phyloP scores from a whole-genome alignment of 2,329 filamentous ascomycete genomes.

The Xylaria sp. region DNA sequence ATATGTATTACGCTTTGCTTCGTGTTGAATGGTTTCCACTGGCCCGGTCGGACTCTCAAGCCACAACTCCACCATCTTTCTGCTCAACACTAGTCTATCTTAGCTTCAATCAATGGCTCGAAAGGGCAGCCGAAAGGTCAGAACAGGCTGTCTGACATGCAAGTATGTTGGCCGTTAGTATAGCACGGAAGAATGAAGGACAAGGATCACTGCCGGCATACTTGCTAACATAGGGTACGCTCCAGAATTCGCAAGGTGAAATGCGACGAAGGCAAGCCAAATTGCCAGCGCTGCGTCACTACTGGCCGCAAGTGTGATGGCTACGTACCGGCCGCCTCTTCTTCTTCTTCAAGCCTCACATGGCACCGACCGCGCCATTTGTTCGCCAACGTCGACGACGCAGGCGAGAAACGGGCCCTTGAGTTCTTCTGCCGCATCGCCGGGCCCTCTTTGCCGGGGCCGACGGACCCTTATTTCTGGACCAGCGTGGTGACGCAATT shows the following conservation, averaged over 20 bases:
- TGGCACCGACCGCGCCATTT: slow-evolving; percentile 42
- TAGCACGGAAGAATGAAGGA: neutral
- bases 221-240: neutral
- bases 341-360: slow-evolving; percentile 26
- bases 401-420: slow-evolving; percentile 38
- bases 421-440: slow-evolving; percentile 44
- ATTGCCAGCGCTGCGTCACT: slow-evolving; percentile 31
- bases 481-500: slow-evolving; percentile 44
- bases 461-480: slow-evolving; percentile 45
- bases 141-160: slow-evolving; percentile 28
- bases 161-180: slow-evolving; percentile 12
- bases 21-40: slow-evolving; percentile 10
- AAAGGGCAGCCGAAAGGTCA: slow-evolving; percentile 32
- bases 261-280: slow-evolving; percentile 34
- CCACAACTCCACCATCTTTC: neutral
- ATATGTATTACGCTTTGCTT: neutral
- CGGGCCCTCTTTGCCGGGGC: slow-evolving; percentile 41
- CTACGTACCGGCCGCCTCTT: slow-evolving; percentile 24
- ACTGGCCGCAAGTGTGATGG: slow-evolving; percentile 40
- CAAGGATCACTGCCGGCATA: neutral
- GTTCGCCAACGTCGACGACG: slow-evolving; percentile 29
- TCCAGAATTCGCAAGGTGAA: slow-evolving; percentile 34
- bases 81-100: neutral
- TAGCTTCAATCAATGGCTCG: slow-evolving; percentile 24
- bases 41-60: slow-evolving; percentile 19